Evolutionary conservation across 2,329 filamentous ascomycete genomes (phyloP).

Genomic region (Ophiostoma australiae): DNA sequence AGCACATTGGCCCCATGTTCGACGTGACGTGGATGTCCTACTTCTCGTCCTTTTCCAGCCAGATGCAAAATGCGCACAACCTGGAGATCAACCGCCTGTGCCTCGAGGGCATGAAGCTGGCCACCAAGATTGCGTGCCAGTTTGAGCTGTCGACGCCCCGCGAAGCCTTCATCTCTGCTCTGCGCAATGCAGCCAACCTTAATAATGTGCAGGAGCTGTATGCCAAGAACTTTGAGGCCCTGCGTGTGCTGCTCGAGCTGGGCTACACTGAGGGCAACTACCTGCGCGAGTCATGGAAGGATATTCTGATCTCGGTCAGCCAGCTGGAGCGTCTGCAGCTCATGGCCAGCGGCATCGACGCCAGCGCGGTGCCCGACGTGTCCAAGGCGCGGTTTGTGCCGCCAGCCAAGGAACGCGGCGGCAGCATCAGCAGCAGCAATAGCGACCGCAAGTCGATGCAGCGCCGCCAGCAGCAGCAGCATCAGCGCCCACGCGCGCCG

Average conservation of each 20-base stretch:
- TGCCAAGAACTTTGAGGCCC: constrained; percentile 90
- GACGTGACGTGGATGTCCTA: constrained; percentile 99
- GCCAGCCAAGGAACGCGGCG: constrained; percentile 49
- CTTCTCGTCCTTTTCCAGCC: constrained; percentile 86
- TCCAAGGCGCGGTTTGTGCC: constrained; percentile 72
- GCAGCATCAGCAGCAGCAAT: constrained; percentile 42
- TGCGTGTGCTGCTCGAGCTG: constrained; percentile 86
- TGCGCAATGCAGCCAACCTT: constrained; percentile 90
- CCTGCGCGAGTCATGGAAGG: constrained; percentile 86
- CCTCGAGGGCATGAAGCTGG: constrained; percentile 90
- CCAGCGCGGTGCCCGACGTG: constrained; percentile 86
- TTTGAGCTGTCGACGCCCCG: constrained; percentile 92
- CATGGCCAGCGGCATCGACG: constrained; percentile 90
- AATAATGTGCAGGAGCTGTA: constrained; percentile 95
- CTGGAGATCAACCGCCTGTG: constrained; percentile 87
- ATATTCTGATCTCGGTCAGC: constrained; percentile 89
- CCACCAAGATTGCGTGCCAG: constrained; percentile 85
- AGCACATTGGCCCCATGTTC: constrained; percentile 97
- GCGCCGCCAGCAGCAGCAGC: constrained; percentile 32
- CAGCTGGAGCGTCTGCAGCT: constrained; percentile 93
- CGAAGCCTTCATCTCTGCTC: constrained; percentile 87
- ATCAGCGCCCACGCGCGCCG: constrained; percentile 47
- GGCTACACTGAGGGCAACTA: constrained; percentile 89
- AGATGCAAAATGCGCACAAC: constrained; percentile 90
- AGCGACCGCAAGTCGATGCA: constrained; percentile 65